Conservation (phyloP, 192 early-diverging fungal genomes). For the Cladochytrium replicatum region DNA sequence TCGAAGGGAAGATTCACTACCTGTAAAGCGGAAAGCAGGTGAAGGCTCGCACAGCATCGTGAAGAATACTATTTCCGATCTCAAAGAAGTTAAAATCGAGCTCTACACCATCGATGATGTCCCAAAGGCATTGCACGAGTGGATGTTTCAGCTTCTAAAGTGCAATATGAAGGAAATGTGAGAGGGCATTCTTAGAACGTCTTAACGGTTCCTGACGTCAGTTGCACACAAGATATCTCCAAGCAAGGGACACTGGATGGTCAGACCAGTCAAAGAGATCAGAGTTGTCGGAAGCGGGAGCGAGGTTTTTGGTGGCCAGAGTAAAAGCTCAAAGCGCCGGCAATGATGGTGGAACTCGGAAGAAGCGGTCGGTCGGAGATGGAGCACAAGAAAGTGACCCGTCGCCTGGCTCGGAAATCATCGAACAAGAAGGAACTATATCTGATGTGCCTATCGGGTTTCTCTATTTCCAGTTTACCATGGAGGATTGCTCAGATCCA, state of each 20-base stretch:
- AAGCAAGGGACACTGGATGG: constrained; percentile 58
- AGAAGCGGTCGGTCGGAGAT: neutral
- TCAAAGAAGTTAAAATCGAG: no score
- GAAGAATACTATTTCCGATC: no score
- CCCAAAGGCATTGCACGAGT: constrained; percentile 25
- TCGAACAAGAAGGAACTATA: no score
- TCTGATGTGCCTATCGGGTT: constrained; percentile 34
- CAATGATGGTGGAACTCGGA: neutral
- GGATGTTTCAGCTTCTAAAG: constrained; percentile 48
- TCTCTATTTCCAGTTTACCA: constrained; percentile 50
- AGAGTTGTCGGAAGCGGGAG: constrained; percentile 45
- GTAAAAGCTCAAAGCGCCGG: constrained; percentile 15
- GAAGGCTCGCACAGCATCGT: no score
- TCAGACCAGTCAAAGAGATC: constrained; percentile 37
- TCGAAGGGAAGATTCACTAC: no score
- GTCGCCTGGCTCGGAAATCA: no score
- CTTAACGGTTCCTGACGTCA: neutral
- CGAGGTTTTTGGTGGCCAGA: constrained; percentile 46
- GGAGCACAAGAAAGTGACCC: constrained; percentile 1
- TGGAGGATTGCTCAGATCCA: constrained; percentile 54
- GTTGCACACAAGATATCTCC: constrained; percentile 33
- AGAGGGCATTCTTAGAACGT: constrained; percentile 1
- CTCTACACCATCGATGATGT: constrained; percentile 32
- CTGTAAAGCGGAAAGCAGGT: no score
- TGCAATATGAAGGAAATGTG: constrained; percentile 52